Conservation (phyloP, 2,329 filamentous ascomycete species). For the Trichoderma cornu-damae region DNA sequence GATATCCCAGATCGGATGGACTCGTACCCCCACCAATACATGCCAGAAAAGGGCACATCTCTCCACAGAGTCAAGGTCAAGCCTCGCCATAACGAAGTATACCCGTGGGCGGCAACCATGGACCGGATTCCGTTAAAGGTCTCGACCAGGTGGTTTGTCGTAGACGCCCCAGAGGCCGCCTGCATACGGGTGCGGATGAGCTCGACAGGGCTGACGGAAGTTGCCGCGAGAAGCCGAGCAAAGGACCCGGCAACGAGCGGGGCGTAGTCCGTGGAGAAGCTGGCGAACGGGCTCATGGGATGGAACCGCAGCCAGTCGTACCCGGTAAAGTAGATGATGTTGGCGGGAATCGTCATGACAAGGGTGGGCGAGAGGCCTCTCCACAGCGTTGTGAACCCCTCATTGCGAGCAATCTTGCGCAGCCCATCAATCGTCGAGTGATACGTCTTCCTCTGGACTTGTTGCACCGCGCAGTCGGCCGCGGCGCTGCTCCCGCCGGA, state of each 20-base stretch:
- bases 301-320: constrained; percentile 91
- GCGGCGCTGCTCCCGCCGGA: constrained; percentile 43
- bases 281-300: constrained; percentile 63
- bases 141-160: constrained; percentile 67
- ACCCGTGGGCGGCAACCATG: constrained; percentile 74
- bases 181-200: constrained; percentile 92
- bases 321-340: constrained; percentile 97
- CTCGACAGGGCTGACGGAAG: constrained; percentile 83
- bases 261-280: constrained; percentile 62
- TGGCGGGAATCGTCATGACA: constrained; percentile 87
- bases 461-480: constrained; percentile 78
- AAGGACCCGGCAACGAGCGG: constrained; percentile 74
- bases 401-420: constrained; percentile 89
- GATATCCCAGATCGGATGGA: constrained; percentile 66
- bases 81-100: constrained; percentile 82
- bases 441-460: constrained; percentile 76
- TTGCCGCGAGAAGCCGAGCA: constrained; percentile 74
- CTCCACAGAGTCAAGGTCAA: constrained; percentile 89
- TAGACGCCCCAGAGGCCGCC: constrained; percentile 56
- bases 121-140: constrained; percentile 70
- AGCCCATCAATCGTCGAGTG: constrained; percentile 89
- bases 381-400: constrained; percentile 84
- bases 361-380: constrained; percentile 89
- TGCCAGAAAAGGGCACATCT: constrained; percentile 91
- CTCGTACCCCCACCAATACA: constrained; percentile 99